These are phyloP conservation scores for Cucurbita ficifolia DNA, from an alignment of 306 rosid species.

Conservation along the genomic window DNA sequence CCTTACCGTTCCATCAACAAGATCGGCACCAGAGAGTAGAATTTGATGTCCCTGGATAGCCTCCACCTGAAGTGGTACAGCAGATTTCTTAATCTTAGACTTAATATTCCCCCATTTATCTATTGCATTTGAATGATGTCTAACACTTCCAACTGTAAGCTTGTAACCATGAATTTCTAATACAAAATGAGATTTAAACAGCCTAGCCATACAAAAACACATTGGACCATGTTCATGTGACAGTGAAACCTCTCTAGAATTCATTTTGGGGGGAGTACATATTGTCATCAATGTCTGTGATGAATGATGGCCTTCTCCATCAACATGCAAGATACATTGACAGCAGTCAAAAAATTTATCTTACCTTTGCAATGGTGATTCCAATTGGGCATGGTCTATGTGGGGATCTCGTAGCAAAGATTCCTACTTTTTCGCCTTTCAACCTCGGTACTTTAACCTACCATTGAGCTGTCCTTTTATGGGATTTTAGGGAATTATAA, in stretches of 20 bases:
- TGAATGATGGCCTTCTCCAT: neutral
- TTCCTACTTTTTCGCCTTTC: constrained; percentile 76
- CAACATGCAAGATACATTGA: neutral
- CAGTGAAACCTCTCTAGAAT: neutral
- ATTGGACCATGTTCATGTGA: neutral
- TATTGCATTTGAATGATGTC: neutral
- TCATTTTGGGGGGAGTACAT: too few species aligned
- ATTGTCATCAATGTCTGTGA: neutral
- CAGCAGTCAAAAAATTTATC: neutral
- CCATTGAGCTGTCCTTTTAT: constrained; percentile 29
- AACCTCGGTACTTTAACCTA: constrained; percentile 91
- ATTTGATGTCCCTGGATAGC: constrained; percentile 59
- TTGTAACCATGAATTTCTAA: neutral
- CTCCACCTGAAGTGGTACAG: constrained; percentile 43
- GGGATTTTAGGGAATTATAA: constrained; percentile 12
- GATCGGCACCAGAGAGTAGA: constrained; percentile 82
- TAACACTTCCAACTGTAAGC: neutral
- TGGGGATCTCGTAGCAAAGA: constrained; percentile 88
- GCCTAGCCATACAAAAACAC: neutral
- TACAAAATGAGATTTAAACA: neutral
- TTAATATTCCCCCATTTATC: neutral
- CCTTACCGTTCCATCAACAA: constrained; percentile 93
- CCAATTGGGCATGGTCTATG: constrained; percentile 97
- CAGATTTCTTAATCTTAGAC: neutral
- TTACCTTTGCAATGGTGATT: constrained; percentile 83